Evolutionary conservation across 805 yeast genomes (phyloP), one percentile per base, ranked within the genome.

Genomic region (Saturnispora serradocipensis): DNA sequence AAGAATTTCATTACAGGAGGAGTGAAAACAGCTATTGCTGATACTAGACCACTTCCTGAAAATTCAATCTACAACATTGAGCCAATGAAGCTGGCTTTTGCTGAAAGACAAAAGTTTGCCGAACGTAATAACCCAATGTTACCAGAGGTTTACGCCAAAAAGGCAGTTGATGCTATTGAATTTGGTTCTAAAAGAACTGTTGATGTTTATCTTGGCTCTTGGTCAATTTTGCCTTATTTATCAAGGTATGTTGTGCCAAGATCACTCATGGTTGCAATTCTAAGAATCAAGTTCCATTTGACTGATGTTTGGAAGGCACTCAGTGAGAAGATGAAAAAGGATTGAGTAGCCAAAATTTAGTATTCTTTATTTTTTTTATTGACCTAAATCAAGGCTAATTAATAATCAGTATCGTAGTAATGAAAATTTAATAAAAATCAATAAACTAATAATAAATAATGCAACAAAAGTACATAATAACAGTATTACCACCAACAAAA

Each of bases 1-100:
- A 71, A 84, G 54, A 82, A 83, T 58, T 72, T 82, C 11, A 67
- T 84, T 40, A 86, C 93, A 8, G 95, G 95, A 30, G 91, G 86
- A 36, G 93, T 86, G 30, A 68, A 69, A 22, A 84, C 93, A 0
- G 73, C 81, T 52, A 84, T 86, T 58, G 86, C 81, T 0, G 91
- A 86, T 58, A 77, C 70, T 2, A 72, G 88, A 57, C 74, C 78
- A 0, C 63, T 84, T 35, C 84, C 86, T 3, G 65, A 64, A n/a
- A 66, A 61, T 25, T 83, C 90, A 0, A 60, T 78, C 44, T 84
- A 72, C 61, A 70, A 76, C 53, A 63, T 67, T 34, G 75, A 77
- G 3, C 85, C 76, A 48, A 80, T 81, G 49, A 61, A 64, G 22
- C 70, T 67, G 22, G 76, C 83, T 0, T 68, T 83, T 53, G 67